Base-by-base conservation (phyloP, 768 basidiomycete species). In the Amanita fuliginea region DNA sequence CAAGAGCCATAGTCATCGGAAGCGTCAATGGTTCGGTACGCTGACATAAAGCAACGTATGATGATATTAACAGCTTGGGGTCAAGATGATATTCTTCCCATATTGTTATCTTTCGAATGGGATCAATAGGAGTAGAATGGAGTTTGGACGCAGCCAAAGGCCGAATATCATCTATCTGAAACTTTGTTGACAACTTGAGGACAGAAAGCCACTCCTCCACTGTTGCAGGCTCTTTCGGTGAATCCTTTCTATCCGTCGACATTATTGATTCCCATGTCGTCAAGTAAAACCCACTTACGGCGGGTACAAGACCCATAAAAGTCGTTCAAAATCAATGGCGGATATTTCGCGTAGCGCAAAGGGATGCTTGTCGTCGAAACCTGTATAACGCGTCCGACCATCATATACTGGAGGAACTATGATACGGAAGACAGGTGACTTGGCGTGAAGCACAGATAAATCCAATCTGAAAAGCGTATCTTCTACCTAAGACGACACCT, bases 251-350 rank as follows among this genome's bases (percentile, higher is more conserved):
- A 46, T 18, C 33, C 11, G 34, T 14, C 19, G 39, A 26, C 11
- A 19, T 52, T 33, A 46, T 34, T 44, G 42, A 42, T 26, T 13
- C 9, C 46, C 10, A 18, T 32, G 51, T 28, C 9, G 35, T 22
- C 39, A 45, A 51, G 39, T 30, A 33, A 35, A 39, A n/a, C 11
- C 10, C 18, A 54, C 62, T 51, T 56, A 80, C 78, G 67, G 64
- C 18, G 78, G 76, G 51, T 75, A 78, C 32, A 80, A 67, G 4
- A 80, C 66, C 64, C 74, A 74, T 2, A 80, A 67, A 45, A 80
- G 69, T 2, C 73, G 69, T 28, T 69, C 66, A 51, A 81, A 80
- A 53, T 78, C 76, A 16, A 64, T 59, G 11, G 68, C 65, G 18
- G 65, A 62, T 21, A 73, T 63, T 16, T 75, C 72, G 18, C 69